Base-by-base conservation (phyloP, 2,329 filamentous ascomycete species). In the Epicoccum sorghinum region DNA sequence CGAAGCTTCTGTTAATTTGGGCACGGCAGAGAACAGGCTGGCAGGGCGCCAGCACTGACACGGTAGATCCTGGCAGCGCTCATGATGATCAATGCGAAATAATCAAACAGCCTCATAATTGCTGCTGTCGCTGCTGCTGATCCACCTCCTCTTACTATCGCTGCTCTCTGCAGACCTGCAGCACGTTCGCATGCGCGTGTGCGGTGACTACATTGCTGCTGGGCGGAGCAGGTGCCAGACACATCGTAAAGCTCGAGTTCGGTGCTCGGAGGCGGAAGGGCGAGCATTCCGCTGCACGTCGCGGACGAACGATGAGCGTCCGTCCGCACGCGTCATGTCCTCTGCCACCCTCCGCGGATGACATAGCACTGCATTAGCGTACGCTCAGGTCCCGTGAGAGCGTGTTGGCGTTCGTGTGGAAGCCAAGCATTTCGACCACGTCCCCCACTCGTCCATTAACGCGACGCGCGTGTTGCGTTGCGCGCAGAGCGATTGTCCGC, bases 271-370 rank as follows among this genome's bases (percentile, higher is more conserved):
- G 60, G 56, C 55, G 56, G 62, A 59, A 52, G 45, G 51, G 45
- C 39, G 38, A 54, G 45, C 54, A 59, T 56, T 60, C 59, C 61
- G 61, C 57, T 62, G 59, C 57, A 52, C 55, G 57, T 50, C 18
- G 18, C 18, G 18, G 18, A 18, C 52, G 52, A 30, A 45, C 33
- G 37, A 37, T 45, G 33, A 39, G 22, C n/a, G 29, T 12, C 29
- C 29, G 29, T 12, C 29, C 18, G 18, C 18, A 18, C 18, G 18
- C 18, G 18, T 18, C 18, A 18, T 18, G 18, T 18, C 29, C 29
- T 7, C 29, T 30, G 29, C 12, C 7, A 12, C 29, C 29, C 29
- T 30, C 12, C 12, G 29, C 12, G 29, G 13, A n/a, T 33, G 32
- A 33, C 32, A 33, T 33, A 12, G 4, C 5, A 13, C 4, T 25